A percentile compares a stretch with the other conserved stretches of the same genome.
Evolutionary conservation across 2,329 filamentous ascomycete species (phyloP).

Genomic region (Aspergillus sp.): DNA sequence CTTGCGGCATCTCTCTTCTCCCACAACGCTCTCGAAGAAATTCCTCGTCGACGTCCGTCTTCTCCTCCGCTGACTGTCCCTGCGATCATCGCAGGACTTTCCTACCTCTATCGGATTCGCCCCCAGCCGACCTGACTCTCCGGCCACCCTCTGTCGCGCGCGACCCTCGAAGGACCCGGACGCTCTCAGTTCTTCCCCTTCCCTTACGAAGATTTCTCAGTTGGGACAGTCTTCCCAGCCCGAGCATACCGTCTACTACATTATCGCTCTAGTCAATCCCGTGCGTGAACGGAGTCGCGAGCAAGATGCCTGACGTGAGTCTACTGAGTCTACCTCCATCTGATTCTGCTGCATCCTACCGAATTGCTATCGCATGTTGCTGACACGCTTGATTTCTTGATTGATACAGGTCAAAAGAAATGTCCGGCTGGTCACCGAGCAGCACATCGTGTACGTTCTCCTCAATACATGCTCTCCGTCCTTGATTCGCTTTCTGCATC

Average conservation of each 20-base stretch:
- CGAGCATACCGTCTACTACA: background rate
- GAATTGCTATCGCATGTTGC: conserved; percentile 17
- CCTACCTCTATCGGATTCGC: background rate
- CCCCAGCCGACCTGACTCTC: conserved; percentile 7
- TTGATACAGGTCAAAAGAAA: conserved; percentile 68
- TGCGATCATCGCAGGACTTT: background rate
- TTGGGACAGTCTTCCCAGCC: background rate
- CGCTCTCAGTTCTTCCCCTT: conserved; percentile 1
- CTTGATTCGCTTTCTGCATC: background rate
- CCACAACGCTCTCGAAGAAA: background rate
- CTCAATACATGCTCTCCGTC: background rate
- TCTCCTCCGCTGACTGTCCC: background rate
- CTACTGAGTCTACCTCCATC: conserved; percentile 19
- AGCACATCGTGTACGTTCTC: conserved; percentile 74
- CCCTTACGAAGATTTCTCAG: background rate
- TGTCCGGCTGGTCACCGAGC: conserved; percentile 90
- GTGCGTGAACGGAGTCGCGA: conserved; percentile 3
- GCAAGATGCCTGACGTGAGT: conserved; percentile 37
- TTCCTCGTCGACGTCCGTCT: background rate
- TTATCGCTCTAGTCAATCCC: conserved; percentile 2
- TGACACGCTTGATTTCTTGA: conserved; percentile 14
- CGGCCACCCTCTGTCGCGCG: conserved; percentile 10
- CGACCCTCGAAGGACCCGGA: conserved; percentile 7
- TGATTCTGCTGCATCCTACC: background rate
- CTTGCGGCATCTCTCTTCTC: background rate